A percentile compares a stretch with the other conserved stretches of the same genome.
phyloP scores from a whole-genome alignment of 768 basidiomycete species.

The Mycena pura region DNA sequence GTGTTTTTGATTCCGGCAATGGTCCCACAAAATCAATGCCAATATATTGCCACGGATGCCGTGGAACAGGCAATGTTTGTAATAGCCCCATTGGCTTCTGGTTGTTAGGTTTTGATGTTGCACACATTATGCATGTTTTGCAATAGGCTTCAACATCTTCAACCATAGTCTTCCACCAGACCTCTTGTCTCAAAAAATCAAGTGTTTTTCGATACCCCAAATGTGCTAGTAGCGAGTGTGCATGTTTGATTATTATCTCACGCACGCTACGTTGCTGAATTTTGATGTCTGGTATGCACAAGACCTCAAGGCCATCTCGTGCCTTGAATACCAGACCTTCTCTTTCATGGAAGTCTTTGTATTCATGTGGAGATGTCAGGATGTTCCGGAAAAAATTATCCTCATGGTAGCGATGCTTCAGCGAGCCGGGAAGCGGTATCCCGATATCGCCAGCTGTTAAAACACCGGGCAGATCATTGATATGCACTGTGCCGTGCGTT shows the following conservation, averaged over 20 bases:
- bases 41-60: conserved; percentile 30
- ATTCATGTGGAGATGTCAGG: conserved; percentile 27
- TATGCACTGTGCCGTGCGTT: too few species aligned
- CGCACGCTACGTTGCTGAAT: conserved; percentile 12
- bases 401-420: conserved; percentile 4
- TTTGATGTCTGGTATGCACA: conserved; percentile 34
- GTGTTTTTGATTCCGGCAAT: conserved; percentile 26
- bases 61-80: conserved; percentile 22
- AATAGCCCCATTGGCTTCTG: conserved; percentile 28
- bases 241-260: conserved; percentile 40
- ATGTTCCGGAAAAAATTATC: conserved; percentile 36
- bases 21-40: conserved; percentile 36
- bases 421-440: not conserved
- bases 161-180: conserved; percentile 19
- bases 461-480: not conserved
- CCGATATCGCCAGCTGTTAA: not conserved
- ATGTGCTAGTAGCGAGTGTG: conserved; percentile 45
- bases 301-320: not conserved
- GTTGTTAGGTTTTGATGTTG: conserved; percentile 26
- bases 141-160: conserved; percentile 5
- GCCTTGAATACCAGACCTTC: conserved; percentile 33
- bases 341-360: conserved; percentile 32
- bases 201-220: conserved; percentile 40
- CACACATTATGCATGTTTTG: conserved; percentile 8
- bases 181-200: conserved; percentile 10